These are phyloP conservation scores for Fusarium bulbicola DNA, from an alignment of 2,329 filamentous ascomycete genomes.

Conservation along the genomic window DNA sequence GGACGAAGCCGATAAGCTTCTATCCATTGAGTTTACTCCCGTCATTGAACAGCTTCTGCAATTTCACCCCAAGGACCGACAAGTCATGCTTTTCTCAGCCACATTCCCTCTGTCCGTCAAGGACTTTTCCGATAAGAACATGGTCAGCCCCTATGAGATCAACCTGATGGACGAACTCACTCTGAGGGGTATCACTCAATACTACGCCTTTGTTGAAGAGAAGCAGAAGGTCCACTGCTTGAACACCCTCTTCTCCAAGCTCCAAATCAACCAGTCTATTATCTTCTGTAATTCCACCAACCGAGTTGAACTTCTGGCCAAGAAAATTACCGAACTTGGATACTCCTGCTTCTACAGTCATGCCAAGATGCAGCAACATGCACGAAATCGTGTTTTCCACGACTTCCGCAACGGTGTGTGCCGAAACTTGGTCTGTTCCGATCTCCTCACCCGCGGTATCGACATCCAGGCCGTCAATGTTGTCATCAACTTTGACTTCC, in stretches of 20 bases:
- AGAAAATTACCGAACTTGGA: conserved; percentile 98
- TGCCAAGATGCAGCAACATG: conserved; percentile 96
- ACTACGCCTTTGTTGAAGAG: conserved; percentile 99
- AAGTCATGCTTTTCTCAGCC: conserved; percentile 99
- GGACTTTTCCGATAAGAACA: conserved; percentile 98
- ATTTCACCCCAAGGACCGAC: conserved; percentile 95
- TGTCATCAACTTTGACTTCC: conserved; percentile 99
- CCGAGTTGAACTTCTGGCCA: conserved; percentile 94
- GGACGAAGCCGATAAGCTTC: conserved; percentile 98
- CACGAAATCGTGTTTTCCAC: conserved; percentile 98
- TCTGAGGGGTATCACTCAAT: conserved; percentile 96
- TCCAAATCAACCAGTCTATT: conserved; percentile 99
- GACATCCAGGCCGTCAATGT: conserved; percentile 99
- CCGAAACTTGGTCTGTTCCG: conserved; percentile 97
- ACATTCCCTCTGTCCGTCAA: conserved; percentile 98
- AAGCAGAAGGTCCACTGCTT: conserved; percentile 99
- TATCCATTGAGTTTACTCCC: conserved; percentile 95
- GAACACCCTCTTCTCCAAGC: conserved; percentile 98
- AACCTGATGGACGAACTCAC: conserved; percentile 99
- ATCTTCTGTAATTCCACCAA: conserved; percentile 99
- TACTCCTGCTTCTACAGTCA: conserved; percentile 99
- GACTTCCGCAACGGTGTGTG: conserved; percentile 98
- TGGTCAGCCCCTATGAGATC: conserved; percentile 96
- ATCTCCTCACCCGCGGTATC: conserved; percentile 96
- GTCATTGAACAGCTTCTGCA: conserved; percentile 95